Base-by-base conservation (phyloP, 768 basidiomycete genomes). In the Lentinula detonsa region DNA sequence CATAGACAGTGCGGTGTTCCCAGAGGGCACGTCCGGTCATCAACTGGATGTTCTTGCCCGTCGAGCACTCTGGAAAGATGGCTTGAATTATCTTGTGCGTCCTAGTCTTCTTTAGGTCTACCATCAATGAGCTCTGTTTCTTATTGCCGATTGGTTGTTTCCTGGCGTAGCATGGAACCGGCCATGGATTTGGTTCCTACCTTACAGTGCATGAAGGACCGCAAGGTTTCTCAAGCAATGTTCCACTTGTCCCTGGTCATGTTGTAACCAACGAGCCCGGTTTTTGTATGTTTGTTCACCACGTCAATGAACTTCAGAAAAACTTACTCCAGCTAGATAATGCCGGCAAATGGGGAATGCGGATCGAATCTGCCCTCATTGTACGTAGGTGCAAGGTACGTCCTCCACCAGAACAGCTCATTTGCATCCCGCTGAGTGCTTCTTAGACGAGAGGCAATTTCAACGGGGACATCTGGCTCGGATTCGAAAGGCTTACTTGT, bases 181-280 rank as follows among this genome's bases (percentile, higher is more conserved):
- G 93, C 5, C 93, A 96, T 69, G 94, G 93, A 23, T 83, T 95
- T 65, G 93, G 93, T 18, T 86, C 88, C 39, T 96, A 90, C 77
- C 77, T 95, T 69, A 90, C 83, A 61, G 90, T 92, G 21, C 90
- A 93, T 67, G 91, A 93, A 75, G 91, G 94, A 10, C 84, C 91
- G 15, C 85, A 93, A 61, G 84, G 88, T 43, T 92, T 96, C 74
- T 80, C 84, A 21, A 85, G 80, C 67, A 78, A 78, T 43, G 79
- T 86, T 34, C 82, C 91, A 2, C 81, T 98, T 35, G 78, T 81
- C 23, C 85, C 86, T n/a, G 97, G 97, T 10, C 87, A 97, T 72
- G 86, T 95, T 66, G 85, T 95, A 61, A 94, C 94, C 51, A 95
- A 97, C 67, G 95, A 98, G 74, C 96, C 95, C 51, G 95, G 94